Evolutionary conservation across 2,329 filamentous ascomycete species (phyloP).

Genomic region (Paecilomyces niveus): DNA sequence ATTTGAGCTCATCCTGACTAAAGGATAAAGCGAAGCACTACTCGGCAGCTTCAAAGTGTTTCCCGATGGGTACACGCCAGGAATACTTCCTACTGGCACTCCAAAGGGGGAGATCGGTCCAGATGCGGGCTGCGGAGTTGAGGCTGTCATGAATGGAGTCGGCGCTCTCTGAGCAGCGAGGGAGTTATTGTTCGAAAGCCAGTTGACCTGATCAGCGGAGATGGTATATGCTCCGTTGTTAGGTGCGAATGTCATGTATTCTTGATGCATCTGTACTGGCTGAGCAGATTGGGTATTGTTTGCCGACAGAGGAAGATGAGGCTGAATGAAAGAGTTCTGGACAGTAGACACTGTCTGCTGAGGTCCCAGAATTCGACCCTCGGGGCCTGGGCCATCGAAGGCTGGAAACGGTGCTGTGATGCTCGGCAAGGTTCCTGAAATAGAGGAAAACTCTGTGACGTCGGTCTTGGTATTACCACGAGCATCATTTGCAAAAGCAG

Average conservation of each 20-base stretch:
- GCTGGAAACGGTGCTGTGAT: background rate
- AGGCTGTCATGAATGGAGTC: constrained; percentile 5
- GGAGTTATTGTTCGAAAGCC: constrained; percentile 10
- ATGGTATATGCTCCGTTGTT: constrained; percentile 7
- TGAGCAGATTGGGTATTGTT: constrained; percentile 6
- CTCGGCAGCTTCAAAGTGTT: background rate
- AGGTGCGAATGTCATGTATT: constrained; percentile 7
- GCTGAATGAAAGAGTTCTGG: constrained; percentile 6
- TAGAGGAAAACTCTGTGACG: constrained; percentile 1
- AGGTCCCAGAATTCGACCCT: background rate
- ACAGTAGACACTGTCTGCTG: constrained; percentile 6
- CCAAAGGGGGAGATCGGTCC: constrained; percentile 1
- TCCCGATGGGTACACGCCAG: background rate
- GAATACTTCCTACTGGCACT: constrained; percentile 1
- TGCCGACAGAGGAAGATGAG: constrained; percentile 1
- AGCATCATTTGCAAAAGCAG: background rate
- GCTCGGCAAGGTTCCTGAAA: background rate
- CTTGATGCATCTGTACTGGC: constrained; percentile 7
- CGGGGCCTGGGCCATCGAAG: background rate
- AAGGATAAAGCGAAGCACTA: constrained; percentile 5
- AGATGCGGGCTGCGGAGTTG: constrained; percentile 6
- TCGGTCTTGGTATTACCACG: background rate
- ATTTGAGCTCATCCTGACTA: constrained; percentile 5
- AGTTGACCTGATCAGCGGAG: constrained; percentile 8
- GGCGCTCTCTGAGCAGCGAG: constrained; percentile 6